Percentiles rank a stretch among this genome's conserved stretches.
phyloP scores from a whole-genome alignment of 768 basidiomycete genomes.

The Myochromella boudieri region DNA sequence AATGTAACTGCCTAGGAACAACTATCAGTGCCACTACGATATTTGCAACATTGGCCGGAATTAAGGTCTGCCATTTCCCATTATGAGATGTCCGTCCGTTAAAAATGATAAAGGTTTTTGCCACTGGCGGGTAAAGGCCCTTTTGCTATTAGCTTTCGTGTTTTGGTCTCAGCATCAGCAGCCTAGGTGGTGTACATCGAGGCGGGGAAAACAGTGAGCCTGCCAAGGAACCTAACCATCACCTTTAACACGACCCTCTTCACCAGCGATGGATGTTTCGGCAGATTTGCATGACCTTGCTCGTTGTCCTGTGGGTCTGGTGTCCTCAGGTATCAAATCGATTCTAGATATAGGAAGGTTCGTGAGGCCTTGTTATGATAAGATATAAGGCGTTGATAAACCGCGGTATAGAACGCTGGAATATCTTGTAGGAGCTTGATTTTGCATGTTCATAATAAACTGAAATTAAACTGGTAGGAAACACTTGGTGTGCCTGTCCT shows the following conservation, averaged over 20 bases:
- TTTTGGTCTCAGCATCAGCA: constrained; percentile 20
- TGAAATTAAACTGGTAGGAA: constrained; percentile 54
- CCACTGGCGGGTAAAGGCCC: constrained; percentile 84
- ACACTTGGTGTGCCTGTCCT: constrained; percentile 92
- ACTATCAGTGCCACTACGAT: constrained; percentile 76
- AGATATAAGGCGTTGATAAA: not conserved
- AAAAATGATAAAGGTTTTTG: constrained; percentile 63
- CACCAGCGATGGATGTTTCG: constrained; percentile 87
- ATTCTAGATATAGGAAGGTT: constrained; percentile 90
- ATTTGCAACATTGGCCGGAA: constrained; percentile 79
- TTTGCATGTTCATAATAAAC: not conserved
- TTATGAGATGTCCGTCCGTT: not conserved
- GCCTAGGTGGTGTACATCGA: constrained; percentile 80
- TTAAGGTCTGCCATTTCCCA: constrained; percentile 63
- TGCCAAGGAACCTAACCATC: not conserved
- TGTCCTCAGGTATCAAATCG: constrained; percentile 93
- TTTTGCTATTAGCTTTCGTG: constrained; percentile 1
- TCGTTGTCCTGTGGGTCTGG: constrained; percentile 86
- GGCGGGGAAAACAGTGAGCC: constrained; percentile 44
- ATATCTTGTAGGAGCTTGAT: constrained; percentile 56
- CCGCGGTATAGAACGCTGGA: constrained; percentile 64
- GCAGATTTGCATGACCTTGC: constrained; percentile 90
- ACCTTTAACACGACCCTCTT: not conserved
- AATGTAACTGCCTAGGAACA: constrained; percentile 42
- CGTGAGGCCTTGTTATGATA: constrained; percentile 11